Conservation (phyloP, 805 yeast genomes). For the Danielozyma ontarioensis region DNA sequence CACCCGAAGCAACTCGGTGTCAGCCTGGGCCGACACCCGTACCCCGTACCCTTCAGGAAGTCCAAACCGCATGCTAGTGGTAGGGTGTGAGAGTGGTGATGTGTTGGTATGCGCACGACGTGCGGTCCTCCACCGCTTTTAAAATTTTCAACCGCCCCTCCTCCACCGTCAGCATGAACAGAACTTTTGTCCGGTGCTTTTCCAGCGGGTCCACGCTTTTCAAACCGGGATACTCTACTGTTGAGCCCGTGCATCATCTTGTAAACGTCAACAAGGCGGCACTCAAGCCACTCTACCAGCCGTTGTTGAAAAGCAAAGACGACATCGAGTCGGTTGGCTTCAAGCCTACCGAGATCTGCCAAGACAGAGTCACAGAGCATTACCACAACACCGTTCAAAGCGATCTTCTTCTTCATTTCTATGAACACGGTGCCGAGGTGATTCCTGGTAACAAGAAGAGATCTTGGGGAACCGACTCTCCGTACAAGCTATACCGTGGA, state of each 20-base stretch:
- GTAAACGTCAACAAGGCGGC: conserved; percentile 70
- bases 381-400: conserved; percentile 68
- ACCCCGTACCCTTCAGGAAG: conserved; percentile 19
- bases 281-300: conserved; percentile 71
- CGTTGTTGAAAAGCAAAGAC: conserved; percentile 57
- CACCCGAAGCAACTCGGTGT: neutral
- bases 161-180: conserved; percentile 8
- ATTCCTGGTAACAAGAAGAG: conserved; percentile 67
- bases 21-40: conserved; percentile 1
- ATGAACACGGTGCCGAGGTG: conserved; percentile 56
- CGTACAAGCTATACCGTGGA: conserved; percentile 84
- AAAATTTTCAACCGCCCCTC: neutral
- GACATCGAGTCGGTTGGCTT: conserved; percentile 78
- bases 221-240: conserved; percentile 53
- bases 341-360: conserved; percentile 69
- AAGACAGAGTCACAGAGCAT: conserved; percentile 75
- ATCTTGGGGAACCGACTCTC: conserved; percentile 82
- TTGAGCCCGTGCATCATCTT: conserved; percentile 88
- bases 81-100: neutral
- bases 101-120: neutral
- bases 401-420: conserved; percentile 74
- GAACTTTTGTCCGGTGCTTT: conserved; percentile 24
- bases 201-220: conserved; percentile 45
- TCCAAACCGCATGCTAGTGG: conserved; percentile 20
- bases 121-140: neutral